Evolutionary conservation across 2,329 filamentous ascomycete genomes (phyloP).

Genomic region (Fusarium sp.): DNA sequence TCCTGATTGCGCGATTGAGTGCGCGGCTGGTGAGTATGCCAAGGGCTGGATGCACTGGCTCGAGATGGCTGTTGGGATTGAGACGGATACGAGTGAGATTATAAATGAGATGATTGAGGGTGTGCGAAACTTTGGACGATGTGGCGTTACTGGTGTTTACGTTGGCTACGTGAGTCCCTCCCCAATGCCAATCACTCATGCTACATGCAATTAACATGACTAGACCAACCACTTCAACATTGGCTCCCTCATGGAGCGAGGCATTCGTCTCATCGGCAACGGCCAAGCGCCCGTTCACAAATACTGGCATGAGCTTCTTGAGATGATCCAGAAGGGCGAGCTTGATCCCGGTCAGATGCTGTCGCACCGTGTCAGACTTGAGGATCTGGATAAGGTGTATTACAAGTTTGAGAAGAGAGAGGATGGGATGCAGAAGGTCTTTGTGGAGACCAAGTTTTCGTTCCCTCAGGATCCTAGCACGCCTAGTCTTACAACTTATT

Average conservation of each 20-base stretch:
- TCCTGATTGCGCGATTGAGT: constrained; percentile 79
- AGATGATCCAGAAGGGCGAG: constrained; percentile 71
- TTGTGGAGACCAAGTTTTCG: constrained; percentile 68
- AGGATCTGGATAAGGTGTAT: constrained; percentile 76
- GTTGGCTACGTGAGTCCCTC: constrained; percentile 63
- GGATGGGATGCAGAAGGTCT: constrained; percentile 85
- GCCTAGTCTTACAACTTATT: constrained; percentile 31
- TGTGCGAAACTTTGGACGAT: constrained; percentile 77
- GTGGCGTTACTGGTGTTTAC: constrained; percentile 79
- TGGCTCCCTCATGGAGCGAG: constrained; percentile 85
- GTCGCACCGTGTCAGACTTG: constrained; percentile 78
- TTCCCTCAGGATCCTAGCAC: constrained; percentile 50
- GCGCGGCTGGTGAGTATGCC: constrained; percentile 68
- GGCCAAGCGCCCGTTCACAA: constrained; percentile 79
- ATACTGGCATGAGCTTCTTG: constrained; percentile 84
- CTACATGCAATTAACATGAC: not conserved
- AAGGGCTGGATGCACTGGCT: constrained; percentile 70
- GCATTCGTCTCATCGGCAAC: constrained; percentile 79
- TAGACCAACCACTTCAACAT: constrained; percentile 71
- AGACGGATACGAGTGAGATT: constrained; percentile 87
- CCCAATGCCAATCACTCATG: not conserved
- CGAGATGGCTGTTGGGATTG: constrained; percentile 70
- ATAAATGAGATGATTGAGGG: constrained; percentile 82
- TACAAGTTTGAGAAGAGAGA: constrained; percentile 68
- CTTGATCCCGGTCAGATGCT: constrained; percentile 85